Base-by-base conservation (phyloP, 768 basidiomycete genomes). In the Gloeopeniophorella convolvens region DNA sequence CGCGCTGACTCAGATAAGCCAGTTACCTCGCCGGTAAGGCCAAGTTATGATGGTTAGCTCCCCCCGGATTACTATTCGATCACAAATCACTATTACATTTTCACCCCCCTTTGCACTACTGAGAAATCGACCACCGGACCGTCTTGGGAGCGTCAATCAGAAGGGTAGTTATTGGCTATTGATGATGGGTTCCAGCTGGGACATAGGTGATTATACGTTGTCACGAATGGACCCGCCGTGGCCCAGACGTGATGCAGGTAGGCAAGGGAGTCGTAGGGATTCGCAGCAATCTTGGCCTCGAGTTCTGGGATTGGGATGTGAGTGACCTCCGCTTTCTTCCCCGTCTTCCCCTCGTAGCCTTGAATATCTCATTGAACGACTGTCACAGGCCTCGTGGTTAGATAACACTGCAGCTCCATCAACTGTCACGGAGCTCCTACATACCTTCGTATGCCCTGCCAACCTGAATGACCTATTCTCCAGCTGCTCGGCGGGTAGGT, bases 321-420 rank as follows among this genome's bases (percentile, higher is more conserved):
- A 16, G 44, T 55, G 21, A 60, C 37, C 16, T 60, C 34, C 5
- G 59, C 28, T 28, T 58, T 55, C 35, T 40, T 61, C 12, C 59
- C 60, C 0, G 45, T 60, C 43, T 49, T 56, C 11, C 21, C 47
- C n/a, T 60, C 41, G 21, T 51, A 61, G 32, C 42, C 27, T 44
- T 41, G 37, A 60, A 49, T 32, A 61, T 33, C 31, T 61, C 51
- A 20, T 61, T 60, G 41, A 58, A 48, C 10, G 55, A 52, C 54
- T 55, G 27, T 27, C 39, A 21, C 4, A 5, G 18, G 8, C 6
- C 11, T 20, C n/a, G 13, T 35, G 32, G 24, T 42, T 41, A 49
- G 35, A 28, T 16, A 5, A 21, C 8, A 11, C 18, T 9, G 13
- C 11, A 28, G 5, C 32, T 4, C 3, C 15, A 30, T 26, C 10